Evolutionary conservation across 805 yeast species (phyloP).

Genomic region (Cyberlindnera samutprakarnensis): DNA sequence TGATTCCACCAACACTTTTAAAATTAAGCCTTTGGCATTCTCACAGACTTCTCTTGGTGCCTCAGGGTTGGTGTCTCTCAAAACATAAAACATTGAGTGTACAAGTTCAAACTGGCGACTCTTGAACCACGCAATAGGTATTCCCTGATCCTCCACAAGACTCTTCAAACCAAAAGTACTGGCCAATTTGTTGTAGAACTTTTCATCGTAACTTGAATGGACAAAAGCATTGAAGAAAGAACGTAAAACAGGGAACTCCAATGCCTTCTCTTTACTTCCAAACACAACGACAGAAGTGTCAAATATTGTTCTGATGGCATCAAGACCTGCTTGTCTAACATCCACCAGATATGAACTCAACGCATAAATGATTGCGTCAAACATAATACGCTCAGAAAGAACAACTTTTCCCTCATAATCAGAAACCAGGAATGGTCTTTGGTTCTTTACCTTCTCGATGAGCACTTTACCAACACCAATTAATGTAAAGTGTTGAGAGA

Average conservation of each 20-base stretch:
- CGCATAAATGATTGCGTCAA: slow-evolving; percentile 73
- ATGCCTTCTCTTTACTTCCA: slow-evolving; percentile 57
- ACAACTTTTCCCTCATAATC: slow-evolving; percentile 73
- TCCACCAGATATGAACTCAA: slow-evolving; percentile 67
- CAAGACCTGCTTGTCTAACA: slow-evolving; percentile 65
- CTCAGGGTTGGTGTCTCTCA: slow-evolving; percentile 83
- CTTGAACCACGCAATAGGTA: slow-evolving; percentile 68
- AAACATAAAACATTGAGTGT: slow-evolving; percentile 79
- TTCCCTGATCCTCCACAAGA: slow-evolving; percentile 56
- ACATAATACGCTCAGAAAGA: slow-evolving; percentile 60
- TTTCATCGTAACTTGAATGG: slow-evolving; percentile 88
- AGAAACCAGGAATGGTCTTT: slow-evolving; percentile 63
- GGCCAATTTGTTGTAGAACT: slow-evolving; percentile 78
- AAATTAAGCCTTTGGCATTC: slow-evolving; percentile 61
- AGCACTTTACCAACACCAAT: slow-evolving; percentile 71
- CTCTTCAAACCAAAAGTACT: slow-evolving; percentile 80
- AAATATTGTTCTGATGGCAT: slow-evolving; percentile 55
- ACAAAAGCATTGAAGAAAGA: slow-evolving; percentile 74
- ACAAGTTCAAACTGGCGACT: slow-evolving; percentile 78
- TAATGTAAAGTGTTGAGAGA: slow-evolving; percentile 74
- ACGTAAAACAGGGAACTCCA: slow-evolving; percentile 68
- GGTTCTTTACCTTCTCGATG: slow-evolving; percentile 56
- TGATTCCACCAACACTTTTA: slow-evolving; percentile 57
- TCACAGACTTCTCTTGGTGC: slow-evolving; percentile 76
- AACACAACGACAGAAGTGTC: slow-evolving; percentile 57